phyloP scores from a whole-genome alignment of 1,139 yeast genomes.

The Geotrichum europaeum region DNA sequence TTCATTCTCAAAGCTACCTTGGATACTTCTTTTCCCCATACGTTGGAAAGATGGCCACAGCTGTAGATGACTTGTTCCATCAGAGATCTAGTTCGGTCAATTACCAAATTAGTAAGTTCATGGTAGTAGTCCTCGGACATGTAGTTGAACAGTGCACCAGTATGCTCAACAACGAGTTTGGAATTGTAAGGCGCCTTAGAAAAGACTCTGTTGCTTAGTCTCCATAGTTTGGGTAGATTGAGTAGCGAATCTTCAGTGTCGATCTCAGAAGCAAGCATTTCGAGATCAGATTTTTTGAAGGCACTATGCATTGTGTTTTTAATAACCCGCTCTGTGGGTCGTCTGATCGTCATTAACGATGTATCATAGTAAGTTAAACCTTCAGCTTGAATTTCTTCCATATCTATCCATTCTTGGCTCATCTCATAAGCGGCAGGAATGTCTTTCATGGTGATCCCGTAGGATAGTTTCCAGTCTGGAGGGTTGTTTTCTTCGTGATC shows the following conservation, averaged over 20 bases:
- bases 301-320: background rate
- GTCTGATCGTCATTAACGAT: background rate
- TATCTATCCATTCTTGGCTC: conserved; percentile 42
- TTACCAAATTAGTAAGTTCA: conserved; percentile 7
- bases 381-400: conserved; percentile 45
- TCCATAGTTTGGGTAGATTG: conserved; percentile 10
- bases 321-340: background rate
- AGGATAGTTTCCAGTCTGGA: background rate
- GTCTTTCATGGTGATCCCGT: conserved; percentile 36
- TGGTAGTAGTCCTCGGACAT: conserved; percentile 1
- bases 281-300: background rate
- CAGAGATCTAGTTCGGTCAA: background rate
- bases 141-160: background rate
- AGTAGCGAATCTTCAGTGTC: conserved; percentile 5
- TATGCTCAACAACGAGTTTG: conserved; percentile 5
- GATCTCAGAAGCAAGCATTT: conserved; percentile 1
- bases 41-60: background rate
- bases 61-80: background rate
- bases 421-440: conserved; percentile 53
- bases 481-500: background rate
- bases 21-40: background rate
- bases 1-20: background rate
- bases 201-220: conserved; percentile 12
- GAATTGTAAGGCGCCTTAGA: conserved; percentile 17
- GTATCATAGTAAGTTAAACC: conserved; percentile 2